Conservation (phyloP, 768 basidiomycete genomes). For the Russula vinacea region DNA sequence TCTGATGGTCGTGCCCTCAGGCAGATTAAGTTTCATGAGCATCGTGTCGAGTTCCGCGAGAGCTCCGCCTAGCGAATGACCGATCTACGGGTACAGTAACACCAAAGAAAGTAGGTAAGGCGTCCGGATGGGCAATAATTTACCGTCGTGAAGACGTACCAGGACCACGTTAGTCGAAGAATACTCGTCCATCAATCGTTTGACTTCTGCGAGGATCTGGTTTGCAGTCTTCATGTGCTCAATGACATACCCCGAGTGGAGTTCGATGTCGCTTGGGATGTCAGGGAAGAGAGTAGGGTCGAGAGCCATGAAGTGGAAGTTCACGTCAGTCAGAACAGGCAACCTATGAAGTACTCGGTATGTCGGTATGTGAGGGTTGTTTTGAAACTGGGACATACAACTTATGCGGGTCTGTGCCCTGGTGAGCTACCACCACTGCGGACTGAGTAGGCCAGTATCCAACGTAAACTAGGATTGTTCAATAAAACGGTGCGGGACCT, state of each 20-base stretch:
- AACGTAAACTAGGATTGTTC: constrained; percentile 24
- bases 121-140: not conserved
- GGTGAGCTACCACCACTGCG: constrained; percentile 27
- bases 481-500: not conserved
- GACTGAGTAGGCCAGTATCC: constrained; percentile 28
- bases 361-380: not conserved
- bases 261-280: constrained; percentile 1
- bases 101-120: not conserved
- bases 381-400: constrained; percentile 8
- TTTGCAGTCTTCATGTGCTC: constrained; percentile 26
- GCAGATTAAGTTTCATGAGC: constrained; percentile 29
- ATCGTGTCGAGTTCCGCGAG: constrained; percentile 28
- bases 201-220: constrained; percentile 26
- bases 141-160: constrained; percentile 19
- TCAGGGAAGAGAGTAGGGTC: constrained; percentile 23
- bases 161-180: constrained; percentile 20
- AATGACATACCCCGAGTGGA: constrained; percentile 22
- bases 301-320: not conserved
- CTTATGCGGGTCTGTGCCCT: constrained; percentile 24
- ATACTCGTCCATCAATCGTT: constrained; percentile 18
- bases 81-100: not conserved
- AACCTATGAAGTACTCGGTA: constrained; percentile 2
- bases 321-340: constrained; percentile 19
- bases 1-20: constrained; percentile 16
- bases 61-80: constrained; percentile 28